A percentile compares a stretch with the other conserved stretches of the same genome.
These are phyloP conservation scores for Fusarium burgessii DNA, from an alignment of 2,329 filamentous ascomycete genomes.

Conservation along the genomic window DNA sequence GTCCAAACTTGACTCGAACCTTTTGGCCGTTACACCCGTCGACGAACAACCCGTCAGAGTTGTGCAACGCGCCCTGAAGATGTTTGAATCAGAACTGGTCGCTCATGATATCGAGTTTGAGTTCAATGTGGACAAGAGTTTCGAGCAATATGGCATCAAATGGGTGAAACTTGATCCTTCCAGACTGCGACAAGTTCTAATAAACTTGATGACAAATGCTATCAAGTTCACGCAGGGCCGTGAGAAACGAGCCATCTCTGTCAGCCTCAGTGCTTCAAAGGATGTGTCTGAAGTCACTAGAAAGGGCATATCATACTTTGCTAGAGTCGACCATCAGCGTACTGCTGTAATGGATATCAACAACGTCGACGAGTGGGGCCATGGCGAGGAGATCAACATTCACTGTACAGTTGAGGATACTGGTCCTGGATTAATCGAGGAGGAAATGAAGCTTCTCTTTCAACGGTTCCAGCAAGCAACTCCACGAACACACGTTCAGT, in stretches of 20 bases:
- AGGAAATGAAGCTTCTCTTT: constrained; percentile 75
- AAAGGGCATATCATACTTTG: constrained; percentile 61
- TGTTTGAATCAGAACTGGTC: constrained; percentile 82
- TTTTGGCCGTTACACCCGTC: constrained; percentile 77
- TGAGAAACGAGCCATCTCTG: constrained; percentile 68
- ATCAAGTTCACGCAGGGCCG: constrained; percentile 75
- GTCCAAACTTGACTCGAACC: constrained; percentile 77
- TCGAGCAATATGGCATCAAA: constrained; percentile 71
- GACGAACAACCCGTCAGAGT: constrained; percentile 76
- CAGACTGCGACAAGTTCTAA: constrained; percentile 78
- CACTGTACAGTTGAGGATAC: constrained; percentile 80
- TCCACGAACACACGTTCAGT: constrained; percentile 77
- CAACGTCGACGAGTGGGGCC: constrained; percentile 74
- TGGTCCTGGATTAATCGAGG: constrained; percentile 72
- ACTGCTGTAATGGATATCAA: constrained; percentile 56
- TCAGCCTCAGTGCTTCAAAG: constrained; percentile 73
- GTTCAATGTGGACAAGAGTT: constrained; percentile 76
- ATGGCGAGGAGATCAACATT: constrained; percentile 77
- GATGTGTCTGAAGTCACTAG: constrained; percentile 58
- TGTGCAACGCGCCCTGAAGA: constrained; percentile 77
- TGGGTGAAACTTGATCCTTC: constrained; percentile 83
- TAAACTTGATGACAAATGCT: constrained; percentile 78
- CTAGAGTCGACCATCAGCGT: constrained; percentile 56
- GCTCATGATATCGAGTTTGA: constrained; percentile 78
- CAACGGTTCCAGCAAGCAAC: constrained; percentile 76